Conservation (phyloP, 2,329 filamentous ascomycete genomes). For the Tolypocladium endophyticum region DNA sequence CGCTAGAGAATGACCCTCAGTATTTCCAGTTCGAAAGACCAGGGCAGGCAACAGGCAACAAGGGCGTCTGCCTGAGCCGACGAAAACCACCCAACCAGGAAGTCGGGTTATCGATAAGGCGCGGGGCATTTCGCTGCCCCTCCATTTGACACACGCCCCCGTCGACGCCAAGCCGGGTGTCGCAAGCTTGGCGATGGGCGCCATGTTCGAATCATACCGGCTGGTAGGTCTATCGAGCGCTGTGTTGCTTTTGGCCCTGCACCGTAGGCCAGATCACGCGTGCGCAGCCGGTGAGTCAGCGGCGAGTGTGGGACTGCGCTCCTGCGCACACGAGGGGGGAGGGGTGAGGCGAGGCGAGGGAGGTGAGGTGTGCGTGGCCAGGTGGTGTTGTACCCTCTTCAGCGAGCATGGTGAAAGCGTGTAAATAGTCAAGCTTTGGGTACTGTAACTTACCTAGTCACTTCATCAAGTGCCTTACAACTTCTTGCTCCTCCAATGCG, state of each 20-base stretch:
- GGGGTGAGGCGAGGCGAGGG: neutral
- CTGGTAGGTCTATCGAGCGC: neutral
- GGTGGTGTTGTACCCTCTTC: no score
- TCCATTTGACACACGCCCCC: neutral
- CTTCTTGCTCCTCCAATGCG: no score
- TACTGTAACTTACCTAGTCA: no score
- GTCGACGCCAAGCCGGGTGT: neutral
- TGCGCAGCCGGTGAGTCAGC: neutral
- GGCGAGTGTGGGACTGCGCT: neutral
- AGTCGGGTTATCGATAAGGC: neutral
- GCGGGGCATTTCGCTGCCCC: neutral
- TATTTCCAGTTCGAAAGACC: neutral
- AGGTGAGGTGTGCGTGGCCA: no score
- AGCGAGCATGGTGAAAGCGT: no score
- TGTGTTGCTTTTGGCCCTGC: neutral
- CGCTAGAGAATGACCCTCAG: neutral
- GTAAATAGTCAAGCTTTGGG: no score
- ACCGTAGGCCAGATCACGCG: neutral
- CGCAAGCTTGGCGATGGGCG: neutral
- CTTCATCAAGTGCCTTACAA: no score
- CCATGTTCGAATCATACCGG: neutral
- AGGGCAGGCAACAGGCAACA: neutral
- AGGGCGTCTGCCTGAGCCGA: neutral
- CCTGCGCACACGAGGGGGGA: neutral
- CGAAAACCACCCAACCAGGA: neutral